Conservation (phyloP, 1,284 basidiomycete species). For the Gastroboletus turbinatus region DNA sequence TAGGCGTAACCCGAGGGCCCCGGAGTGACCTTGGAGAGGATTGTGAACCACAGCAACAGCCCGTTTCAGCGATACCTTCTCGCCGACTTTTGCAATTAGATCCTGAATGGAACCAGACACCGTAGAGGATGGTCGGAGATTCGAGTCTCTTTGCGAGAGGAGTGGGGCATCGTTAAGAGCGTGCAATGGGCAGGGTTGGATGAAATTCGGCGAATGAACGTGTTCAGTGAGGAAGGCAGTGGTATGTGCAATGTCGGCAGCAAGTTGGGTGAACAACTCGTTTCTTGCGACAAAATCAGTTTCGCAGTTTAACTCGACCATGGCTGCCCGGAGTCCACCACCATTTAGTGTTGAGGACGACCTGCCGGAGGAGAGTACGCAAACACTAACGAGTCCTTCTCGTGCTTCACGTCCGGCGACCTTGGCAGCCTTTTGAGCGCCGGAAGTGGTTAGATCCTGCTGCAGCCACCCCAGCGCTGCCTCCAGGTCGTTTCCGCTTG, state of each 20-base stretch:
- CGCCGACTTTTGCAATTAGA: constrained; percentile 83
- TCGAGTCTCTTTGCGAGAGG: constrained; percentile 47
- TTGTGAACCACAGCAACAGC: constrained; percentile 69
- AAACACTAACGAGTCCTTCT: constrained; percentile 80
- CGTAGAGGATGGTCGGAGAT: constrained; percentile 45
- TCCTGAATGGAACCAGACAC: constrained; percentile 79
- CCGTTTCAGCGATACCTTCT: constrained; percentile 82
- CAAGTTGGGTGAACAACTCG: constrained; percentile 78
- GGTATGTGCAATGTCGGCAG: constrained; percentile 83
- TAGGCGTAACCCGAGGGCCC: constrained; percentile 55
- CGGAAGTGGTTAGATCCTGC: constrained; percentile 67
- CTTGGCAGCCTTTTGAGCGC: constrained; percentile 83
- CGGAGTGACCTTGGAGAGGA: constrained; percentile 44
- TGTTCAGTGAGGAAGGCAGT: constrained; percentile 76
- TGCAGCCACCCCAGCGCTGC: constrained; percentile 82
- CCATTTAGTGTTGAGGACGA: constrained; percentile 34
- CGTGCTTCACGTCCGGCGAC: constrained; percentile 70
- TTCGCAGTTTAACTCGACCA: constrained; percentile 95
- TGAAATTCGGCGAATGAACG: constrained; percentile 38
- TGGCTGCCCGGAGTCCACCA: constrained; percentile 70
- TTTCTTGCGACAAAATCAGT: constrained; percentile 95
- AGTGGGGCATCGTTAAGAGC: constrained; percentile 68
- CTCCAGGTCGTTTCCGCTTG: constrained; percentile 73
- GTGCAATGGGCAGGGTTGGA: constrained; percentile 49
- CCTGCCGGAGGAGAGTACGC: constrained; percentile 63